Evolutionary conservation across 2,329 filamentous ascomycete genomes (phyloP).

Genomic region (Aspergillus fijiensis): DNA sequence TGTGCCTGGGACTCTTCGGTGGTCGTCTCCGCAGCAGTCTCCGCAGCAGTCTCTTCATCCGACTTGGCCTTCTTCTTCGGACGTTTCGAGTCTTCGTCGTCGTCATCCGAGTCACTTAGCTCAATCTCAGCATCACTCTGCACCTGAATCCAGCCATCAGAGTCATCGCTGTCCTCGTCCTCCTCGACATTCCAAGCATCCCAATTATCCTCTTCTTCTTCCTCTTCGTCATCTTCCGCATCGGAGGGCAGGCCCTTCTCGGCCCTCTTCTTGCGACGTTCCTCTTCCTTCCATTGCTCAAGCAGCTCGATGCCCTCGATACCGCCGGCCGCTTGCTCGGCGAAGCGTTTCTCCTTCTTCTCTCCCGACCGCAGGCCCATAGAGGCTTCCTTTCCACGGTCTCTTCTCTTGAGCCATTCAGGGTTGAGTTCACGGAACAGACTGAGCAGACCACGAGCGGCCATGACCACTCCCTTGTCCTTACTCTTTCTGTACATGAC

Average conservation of each 20-base stretch:
- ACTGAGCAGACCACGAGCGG: slow-evolving; percentile 84
- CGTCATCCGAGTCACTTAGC: slow-evolving; percentile 72
- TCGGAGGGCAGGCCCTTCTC: slow-evolving; percentile 67
- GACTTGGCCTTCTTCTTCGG: slow-evolving; percentile 65
- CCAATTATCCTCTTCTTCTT: slow-evolving; percentile 56
- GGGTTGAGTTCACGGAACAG: slow-evolving; percentile 90
- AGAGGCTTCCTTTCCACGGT: slow-evolving; percentile 86
- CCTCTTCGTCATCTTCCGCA: slow-evolving; percentile 60
- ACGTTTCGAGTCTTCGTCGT: slow-evolving; percentile 59
- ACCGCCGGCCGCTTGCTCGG: slow-evolving; percentile 73
- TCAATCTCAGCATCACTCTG: slow-evolving; percentile 75
- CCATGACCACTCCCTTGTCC: slow-evolving; percentile 99
- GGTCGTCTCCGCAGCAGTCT: slow-evolving; percentile 33
- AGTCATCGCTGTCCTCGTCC: slow-evolving; percentile 63
- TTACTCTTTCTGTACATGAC: slow-evolving; percentile 97
- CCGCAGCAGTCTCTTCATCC: not conserved
- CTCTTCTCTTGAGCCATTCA: slow-evolving; percentile 82
- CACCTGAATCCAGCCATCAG: slow-evolving; percentile 91
- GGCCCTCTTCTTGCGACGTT: slow-evolving; percentile 69
- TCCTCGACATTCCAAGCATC: slow-evolving; percentile 63
- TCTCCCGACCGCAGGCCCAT: slow-evolving; percentile 76
- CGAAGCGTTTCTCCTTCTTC: slow-evolving; percentile 75
- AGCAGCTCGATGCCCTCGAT: slow-evolving; percentile 92
- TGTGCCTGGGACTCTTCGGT: slow-evolving; percentile 44
- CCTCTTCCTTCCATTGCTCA: slow-evolving; percentile 90